Evolutionary conservation across 1,284 basidiomycete species (phyloP), one percentile per base, ranked within the genome.

Genomic region (Naganishia cerealis): DNA sequence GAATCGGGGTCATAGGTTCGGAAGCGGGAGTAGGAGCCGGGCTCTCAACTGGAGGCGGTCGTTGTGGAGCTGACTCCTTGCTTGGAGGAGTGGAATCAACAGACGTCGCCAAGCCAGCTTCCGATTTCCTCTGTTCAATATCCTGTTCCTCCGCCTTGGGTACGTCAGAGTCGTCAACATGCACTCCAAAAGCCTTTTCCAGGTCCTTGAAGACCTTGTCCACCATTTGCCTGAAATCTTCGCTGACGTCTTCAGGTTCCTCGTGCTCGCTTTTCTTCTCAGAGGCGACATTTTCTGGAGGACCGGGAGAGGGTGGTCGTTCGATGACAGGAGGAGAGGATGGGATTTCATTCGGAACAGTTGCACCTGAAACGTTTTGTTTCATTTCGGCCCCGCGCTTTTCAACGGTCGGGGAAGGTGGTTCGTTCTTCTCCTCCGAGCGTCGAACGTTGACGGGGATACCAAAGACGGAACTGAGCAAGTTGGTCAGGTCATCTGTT

Each of bases 191-290:
- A 7, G 43, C 61, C 24, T 53, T 42, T 42, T 63, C 61, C 50
- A 63, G n/a, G 5, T 63, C 50, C 61, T 54, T 63, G 61, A 63
- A 63, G n/a, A 63, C 61, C 61, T 53, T 38, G 36, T 63, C 61
- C 10, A 63, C 61, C 61, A 63, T 63, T 38, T 29, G 21, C 50
- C 33, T 63, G n/a, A 63, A 63, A 5, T 63, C 61, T 15, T 63
- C 61, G 50, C 61, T 63, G 1, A 63, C 39, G 16, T 63, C 38
- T 26, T 53, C 50, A 10, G 36, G n/a, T 26, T 53, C 38, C 12
- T 21, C 29, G 4, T 24, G 6, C 18, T 24, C 36, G 16, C 6
- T 15, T 16, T 16, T 18, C 18, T 1, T 13, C 12, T 10, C 7
- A 24, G 39, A 5, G 3, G 38, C 38, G 15, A 29, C 24, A 9